Evolutionary conservation across 345 rosid genomes (phyloP).

Genomic region (Citrus inodora): DNA sequence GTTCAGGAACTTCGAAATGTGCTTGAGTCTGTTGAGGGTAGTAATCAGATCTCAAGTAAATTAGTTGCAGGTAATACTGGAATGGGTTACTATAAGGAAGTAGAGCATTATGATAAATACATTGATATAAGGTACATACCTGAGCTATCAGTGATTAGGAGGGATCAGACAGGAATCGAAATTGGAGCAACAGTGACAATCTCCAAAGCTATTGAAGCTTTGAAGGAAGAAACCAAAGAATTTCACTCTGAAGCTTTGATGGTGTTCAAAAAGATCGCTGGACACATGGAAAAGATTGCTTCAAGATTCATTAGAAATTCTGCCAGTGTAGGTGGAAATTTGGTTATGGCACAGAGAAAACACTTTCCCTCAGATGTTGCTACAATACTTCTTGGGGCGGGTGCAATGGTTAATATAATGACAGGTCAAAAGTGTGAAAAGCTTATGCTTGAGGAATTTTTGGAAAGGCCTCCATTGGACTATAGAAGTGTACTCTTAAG

Average conservation of each 20-base stretch:
- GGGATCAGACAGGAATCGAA: conserved; percentile 47
- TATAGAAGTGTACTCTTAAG: conserved; percentile 46
- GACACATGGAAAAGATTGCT: conserved; percentile 76
- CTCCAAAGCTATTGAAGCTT: conserved; percentile 57
- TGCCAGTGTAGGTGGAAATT: conserved; percentile 78
- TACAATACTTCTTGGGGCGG: conserved; percentile 68
- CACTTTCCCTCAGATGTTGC: conserved; percentile 85
- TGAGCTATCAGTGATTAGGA: conserved; percentile 53
- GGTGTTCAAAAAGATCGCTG: conserved; percentile 48
- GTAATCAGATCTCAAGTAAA: conserved; percentile 25
- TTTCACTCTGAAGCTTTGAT: conserved; percentile 17
- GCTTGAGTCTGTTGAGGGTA: conserved; percentile 21
- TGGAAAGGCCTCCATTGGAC: conserved; percentile 55
- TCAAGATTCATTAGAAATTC: conserved; percentile 57
- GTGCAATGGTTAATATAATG: conserved; percentile 43
- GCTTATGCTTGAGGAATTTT: conserved; percentile 53
- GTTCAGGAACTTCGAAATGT: conserved; percentile 46
- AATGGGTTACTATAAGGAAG: conserved; percentile 70
- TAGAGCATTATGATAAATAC: conserved; percentile 42
- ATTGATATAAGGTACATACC: conserved; percentile 60
- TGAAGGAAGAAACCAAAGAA: conserved; percentile 34
- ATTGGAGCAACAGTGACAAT: conserved; percentile 83
- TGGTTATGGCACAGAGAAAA: conserved; percentile 78
- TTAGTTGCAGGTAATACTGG: conserved; percentile 80
- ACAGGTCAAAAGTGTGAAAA: conserved; percentile 30